Evolutionary conservation across 1,284 basidiomycete species (phyloP).

Genomic region (Vanrija sp.): DNA sequence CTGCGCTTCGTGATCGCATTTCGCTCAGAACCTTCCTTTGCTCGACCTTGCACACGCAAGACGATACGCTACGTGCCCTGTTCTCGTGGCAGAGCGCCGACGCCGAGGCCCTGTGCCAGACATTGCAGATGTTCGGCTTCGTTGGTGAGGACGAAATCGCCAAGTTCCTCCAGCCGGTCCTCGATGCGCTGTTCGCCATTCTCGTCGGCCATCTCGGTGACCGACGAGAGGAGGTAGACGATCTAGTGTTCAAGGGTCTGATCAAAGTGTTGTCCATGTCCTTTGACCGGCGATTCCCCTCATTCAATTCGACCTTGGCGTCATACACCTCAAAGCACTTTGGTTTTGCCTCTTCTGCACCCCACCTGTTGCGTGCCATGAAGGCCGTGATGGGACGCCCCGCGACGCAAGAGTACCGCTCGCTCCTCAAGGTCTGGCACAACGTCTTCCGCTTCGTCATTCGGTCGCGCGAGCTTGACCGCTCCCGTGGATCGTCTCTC

Average conservation of each 20-base stretch:
- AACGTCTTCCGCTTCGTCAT: conserved; percentile 93
- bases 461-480: conserved; percentile 80
- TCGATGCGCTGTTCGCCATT: conserved; percentile 90
- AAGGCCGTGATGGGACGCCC: conserved; percentile 74
- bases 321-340: conserved; percentile 92
- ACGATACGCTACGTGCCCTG: conserved; percentile 75
- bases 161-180: conserved; percentile 88
- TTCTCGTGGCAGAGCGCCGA: conserved; percentile 75
- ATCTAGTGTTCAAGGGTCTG: conserved; percentile 82
- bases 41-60: conserved; percentile 90
- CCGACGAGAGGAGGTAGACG: conserved; percentile 66
- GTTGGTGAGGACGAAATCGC: conserved; percentile 90
- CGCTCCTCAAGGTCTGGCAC: conserved; percentile 90
- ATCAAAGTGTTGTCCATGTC: conserved; percentile 86
- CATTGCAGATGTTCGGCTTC: conserved; percentile 83
- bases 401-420: conserved; percentile 69
- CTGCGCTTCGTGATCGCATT: conserved; percentile 71
- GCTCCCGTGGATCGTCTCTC: conserved; percentile 69
- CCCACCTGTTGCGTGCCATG: conserved; percentile 81
- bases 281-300: conserved; percentile 90
- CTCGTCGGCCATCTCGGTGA: conserved; percentile 71
- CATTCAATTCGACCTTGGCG: conserved; percentile 89
- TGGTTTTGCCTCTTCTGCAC: conserved; percentile 68
- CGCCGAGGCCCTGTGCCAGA: conserved; percentile 63
- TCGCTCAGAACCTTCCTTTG: conserved; percentile 84